Conservation (phyloP, 805 yeast genomes). For the Cyberlindnera meyerae region DNA sequence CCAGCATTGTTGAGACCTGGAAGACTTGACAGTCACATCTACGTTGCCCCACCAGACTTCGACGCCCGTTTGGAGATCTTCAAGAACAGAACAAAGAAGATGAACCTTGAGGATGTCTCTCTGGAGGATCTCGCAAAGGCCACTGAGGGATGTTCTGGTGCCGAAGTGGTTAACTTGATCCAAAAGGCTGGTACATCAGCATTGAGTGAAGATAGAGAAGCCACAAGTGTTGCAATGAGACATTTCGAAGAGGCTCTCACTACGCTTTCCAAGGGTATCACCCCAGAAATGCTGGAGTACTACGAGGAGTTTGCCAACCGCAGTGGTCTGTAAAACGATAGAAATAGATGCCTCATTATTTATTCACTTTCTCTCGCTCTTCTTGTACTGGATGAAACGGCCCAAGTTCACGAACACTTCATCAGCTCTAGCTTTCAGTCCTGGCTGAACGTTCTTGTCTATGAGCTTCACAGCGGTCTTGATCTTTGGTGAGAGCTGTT, state of each 20-base stretch:
- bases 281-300: constrained; percentile 77
- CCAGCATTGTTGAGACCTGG: constrained; percentile 95
- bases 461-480: constrained; percentile 53
- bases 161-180: constrained; percentile 85
- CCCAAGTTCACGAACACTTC: constrained; percentile 63
- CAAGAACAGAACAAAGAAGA: constrained; percentile 60
- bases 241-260: constrained; percentile 72
- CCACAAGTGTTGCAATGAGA: constrained; percentile 45
- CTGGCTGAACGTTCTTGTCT: constrained; percentile 57
- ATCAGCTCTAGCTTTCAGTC: constrained; percentile 57
- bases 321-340: constrained; percentile 27
- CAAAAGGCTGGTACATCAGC: constrained; percentile 97
- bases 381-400: constrained; percentile 76
- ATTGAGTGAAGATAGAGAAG: constrained; percentile 67
- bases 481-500: constrained; percentile 40
- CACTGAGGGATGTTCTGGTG: constrained; percentile 95
- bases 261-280: constrained; percentile 73
- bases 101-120: constrained; percentile 50
- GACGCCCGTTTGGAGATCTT: constrained; percentile 78
- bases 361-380: constrained; percentile 31
- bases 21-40: constrained; percentile 86
- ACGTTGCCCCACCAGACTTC: constrained; percentile 86
- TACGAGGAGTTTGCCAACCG: constrained; percentile 47
- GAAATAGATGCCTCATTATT: neutral
- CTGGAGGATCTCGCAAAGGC: constrained; percentile 48